Conservation (phyloP, 2,329 filamentous ascomycete species). For the Pseudocercospora eumusae region DNA sequence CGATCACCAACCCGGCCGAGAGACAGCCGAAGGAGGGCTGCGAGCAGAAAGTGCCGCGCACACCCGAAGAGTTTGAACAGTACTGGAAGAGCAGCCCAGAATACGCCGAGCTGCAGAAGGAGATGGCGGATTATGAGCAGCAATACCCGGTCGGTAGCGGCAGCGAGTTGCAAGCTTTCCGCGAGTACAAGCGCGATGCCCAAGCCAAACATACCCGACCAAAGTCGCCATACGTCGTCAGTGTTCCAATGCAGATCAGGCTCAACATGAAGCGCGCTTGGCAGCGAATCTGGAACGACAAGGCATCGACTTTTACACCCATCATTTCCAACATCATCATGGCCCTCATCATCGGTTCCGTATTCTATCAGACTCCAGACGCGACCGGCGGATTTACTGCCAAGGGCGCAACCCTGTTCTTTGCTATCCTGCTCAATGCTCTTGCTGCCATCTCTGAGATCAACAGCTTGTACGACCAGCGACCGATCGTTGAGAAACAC, state of each 20-base stretch:
- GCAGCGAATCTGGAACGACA: slow-evolving; percentile 57
- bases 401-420: slow-evolving; percentile 61
- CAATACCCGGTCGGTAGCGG: slow-evolving; percentile 49
- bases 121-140: slow-evolving; percentile 56
- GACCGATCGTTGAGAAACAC: slow-evolving; percentile 53
- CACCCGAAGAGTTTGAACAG: slow-evolving; percentile 67
- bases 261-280: slow-evolving; percentile 55
- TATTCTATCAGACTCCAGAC: slow-evolving; percentile 58
- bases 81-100: slow-evolving; percentile 54
- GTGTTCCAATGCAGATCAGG: slow-evolving; percentile 55
- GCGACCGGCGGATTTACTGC: slow-evolving; percentile 56
- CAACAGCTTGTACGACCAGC: slow-evolving; percentile 58
- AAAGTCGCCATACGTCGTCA: slow-evolving; percentile 61
- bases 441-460: slow-evolving; percentile 65
- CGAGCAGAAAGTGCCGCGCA: slow-evolving; percentile 64
- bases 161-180: slow-evolving; percentile 47
- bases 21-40: slow-evolving; percentile 58
- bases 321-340: slow-evolving; percentile 56
- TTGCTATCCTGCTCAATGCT: slow-evolving; percentile 62
- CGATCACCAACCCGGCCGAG: slow-evolving; percentile 65
- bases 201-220: slow-evolving; percentile 58
- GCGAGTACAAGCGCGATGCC: slow-evolving; percentile 52
- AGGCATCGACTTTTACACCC: slow-evolving; percentile 50
- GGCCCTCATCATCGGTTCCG: slow-evolving; percentile 62
- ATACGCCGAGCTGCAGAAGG: slow-evolving; percentile 46